phyloP scores from a whole-genome alignment of 176 grass and related monocot species.

The Hordeum marinum region DNA sequence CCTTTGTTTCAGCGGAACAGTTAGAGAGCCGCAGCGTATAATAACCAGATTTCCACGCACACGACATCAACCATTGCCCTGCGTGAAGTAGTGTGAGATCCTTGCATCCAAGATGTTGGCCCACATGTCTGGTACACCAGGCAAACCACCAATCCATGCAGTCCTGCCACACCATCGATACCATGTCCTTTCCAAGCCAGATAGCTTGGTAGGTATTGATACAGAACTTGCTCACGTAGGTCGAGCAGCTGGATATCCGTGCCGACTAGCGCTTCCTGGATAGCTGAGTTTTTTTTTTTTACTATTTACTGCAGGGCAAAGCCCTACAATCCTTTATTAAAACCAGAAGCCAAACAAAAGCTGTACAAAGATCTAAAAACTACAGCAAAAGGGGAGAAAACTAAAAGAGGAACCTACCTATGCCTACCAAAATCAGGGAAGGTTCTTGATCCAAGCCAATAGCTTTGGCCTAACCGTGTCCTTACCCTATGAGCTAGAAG shows the following conservation, averaged over 20 bases:
- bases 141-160: slow-evolving; percentile 92
- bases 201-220: slow-evolving; percentile 70
- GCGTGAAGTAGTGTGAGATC: slow-evolving; percentile 50
- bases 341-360: too few species aligned
- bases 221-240: slow-evolving; percentile 77
- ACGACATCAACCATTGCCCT: slow-evolving; percentile 3
- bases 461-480: too few species aligned
- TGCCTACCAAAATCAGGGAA: too few species aligned
- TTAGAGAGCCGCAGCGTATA: neutral
- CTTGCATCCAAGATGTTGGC: slow-evolving; percentile 60
- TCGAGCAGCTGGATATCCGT: slow-evolving; percentile 56
- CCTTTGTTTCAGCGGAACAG: neutral
- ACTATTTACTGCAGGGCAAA: too few species aligned
- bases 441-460: too few species aligned
- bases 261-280: slow-evolving; percentile 43
- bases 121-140: slow-evolving; percentile 83
- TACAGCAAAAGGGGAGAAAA: too few species aligned
- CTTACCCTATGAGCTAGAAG: too few species aligned
- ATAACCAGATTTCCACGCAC: neutral
- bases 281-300: slow-evolving; percentile 26
- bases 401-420: too few species aligned
- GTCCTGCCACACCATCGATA: slow-evolving; percentile 72
- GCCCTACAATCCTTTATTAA: too few species aligned
- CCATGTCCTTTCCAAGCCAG: slow-evolving; percentile 77
- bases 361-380: too few species aligned